Conservation (phyloP, 2,329 filamentous ascomycete species). For the Thyridium curvatum region DNA sequence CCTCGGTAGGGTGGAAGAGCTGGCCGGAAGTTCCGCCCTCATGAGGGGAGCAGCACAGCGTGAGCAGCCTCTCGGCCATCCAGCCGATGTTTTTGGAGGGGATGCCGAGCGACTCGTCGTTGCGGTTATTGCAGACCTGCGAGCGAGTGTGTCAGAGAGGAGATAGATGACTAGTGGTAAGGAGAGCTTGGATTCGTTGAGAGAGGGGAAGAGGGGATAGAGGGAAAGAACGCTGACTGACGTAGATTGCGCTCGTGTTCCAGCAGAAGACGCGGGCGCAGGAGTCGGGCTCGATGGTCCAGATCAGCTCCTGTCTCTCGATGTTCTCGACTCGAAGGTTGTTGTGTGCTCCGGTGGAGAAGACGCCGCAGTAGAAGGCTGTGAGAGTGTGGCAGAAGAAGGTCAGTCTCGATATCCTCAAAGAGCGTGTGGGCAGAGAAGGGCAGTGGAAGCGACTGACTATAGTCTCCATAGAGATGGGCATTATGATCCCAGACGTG, state of each 20-base stretch:
- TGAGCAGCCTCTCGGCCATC: conserved; percentile 7
- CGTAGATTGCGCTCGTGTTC: conserved; percentile 11
- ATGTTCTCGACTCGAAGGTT: conserved; percentile 2
- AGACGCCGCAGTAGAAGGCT: conserved; percentile 11
- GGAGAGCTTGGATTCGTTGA: no score
- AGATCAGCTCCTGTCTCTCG: conserved; percentile 2
- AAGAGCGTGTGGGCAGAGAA: background rate
- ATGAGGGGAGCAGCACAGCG: conserved; percentile 9
- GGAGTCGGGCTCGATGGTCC: background rate
- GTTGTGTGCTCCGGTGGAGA: conserved; percentile 6
- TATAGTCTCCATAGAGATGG: conserved; percentile 6
- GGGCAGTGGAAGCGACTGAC: conserved; percentile 3
- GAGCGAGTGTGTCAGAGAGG: background rate
- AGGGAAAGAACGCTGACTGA: no score
- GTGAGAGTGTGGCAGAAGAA: background rate
- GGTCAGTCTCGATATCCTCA: no score
- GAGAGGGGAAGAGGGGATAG: background rate
- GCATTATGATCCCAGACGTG: no score
- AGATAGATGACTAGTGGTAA: no score
- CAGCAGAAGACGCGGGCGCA: conserved; percentile 11
- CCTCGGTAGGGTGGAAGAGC: conserved; percentile 9
- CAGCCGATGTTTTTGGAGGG: conserved; percentile 6
- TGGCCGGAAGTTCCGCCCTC: conserved; percentile 9
- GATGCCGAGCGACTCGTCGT: background rate
- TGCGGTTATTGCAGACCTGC: conserved; percentile 6